Percentiles rank a stretch among this genome's conserved stretches.
Evolutionary conservation across 1,284 basidiomycete species (phyloP).

Genomic region (Rugosomyces carneus): DNA sequence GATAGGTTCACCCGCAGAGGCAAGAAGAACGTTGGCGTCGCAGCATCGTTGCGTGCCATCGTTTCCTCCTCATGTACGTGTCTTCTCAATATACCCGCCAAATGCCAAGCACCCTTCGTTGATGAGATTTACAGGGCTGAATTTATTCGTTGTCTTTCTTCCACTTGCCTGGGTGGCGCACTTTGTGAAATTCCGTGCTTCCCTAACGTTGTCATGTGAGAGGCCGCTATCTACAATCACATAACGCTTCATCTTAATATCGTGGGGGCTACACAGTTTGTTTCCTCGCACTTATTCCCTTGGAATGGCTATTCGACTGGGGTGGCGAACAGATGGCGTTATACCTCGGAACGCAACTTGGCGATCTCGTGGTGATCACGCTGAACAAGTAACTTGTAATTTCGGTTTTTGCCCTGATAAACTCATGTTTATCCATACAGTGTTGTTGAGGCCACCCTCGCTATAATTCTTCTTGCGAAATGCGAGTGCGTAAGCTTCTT

Average conservation of each 20-base stretch:
- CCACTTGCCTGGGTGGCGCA: conserved; percentile 62
- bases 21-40: conserved; percentile 39
- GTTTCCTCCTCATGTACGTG: conserved; percentile 49
- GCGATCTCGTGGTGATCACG: conserved; percentile 52
- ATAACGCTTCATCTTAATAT: background rate
- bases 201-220: conserved; percentile 34
- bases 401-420: background rate
- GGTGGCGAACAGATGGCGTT: conserved; percentile 56
- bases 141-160: conserved; percentile 54
- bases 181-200: conserved; percentile 24
- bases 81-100: too few species aligned
- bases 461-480: conserved; percentile 55
- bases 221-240: conserved; percentile 1
- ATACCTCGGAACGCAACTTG: conserved; percentile 51
- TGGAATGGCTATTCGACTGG: conserved; percentile 54
- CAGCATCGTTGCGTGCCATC: conserved; percentile 41
- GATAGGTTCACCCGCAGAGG: conserved; percentile 27
- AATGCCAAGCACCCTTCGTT: background rate
- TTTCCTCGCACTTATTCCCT: conserved; percentile 51
- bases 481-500: conserved; percentile 49
- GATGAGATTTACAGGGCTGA: conserved; percentile 38
- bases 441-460: conserved; percentile 58
- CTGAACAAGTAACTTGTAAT: conserved; percentile 48
- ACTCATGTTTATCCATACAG: conserved; percentile 25
- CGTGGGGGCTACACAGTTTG: conserved; percentile 33